A percentile compares a stretch with the other conserved stretches of the same genome.
Evolutionary conservation across 805 yeast species (phyloP).

Genomic region (Starmerella stigmatis): DNA sequence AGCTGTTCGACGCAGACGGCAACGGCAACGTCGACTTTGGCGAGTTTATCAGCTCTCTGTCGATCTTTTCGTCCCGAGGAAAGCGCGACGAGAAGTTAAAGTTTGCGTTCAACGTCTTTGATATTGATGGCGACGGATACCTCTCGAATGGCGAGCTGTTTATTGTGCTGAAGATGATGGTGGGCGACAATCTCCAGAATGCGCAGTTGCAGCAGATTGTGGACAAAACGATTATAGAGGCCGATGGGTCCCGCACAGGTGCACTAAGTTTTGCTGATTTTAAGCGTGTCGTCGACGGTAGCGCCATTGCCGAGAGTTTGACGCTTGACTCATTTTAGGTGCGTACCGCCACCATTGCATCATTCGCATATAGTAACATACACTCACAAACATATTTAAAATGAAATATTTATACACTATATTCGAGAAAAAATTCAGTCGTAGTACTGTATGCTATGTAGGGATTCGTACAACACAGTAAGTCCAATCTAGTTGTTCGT

Average conservation of each 20-base stretch:
- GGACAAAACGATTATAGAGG: conserved; percentile 93
- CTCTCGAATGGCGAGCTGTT: conserved; percentile 93
- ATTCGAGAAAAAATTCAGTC: too few relatives aligned
- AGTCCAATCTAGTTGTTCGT: too few relatives aligned
- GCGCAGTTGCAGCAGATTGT: conserved; percentile 89
- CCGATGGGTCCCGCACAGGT: conserved; percentile 81
- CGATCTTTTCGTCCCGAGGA: conserved; percentile 80
- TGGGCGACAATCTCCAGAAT: conserved; percentile 78
- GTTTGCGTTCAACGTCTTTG: conserved; percentile 90
- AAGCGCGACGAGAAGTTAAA: conserved; percentile 67
- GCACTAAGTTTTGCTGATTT: conserved; percentile 79
- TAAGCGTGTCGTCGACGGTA: conserved; percentile 37
- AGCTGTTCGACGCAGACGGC: conserved; percentile 86
- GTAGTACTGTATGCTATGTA: too few relatives aligned
- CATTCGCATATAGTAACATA: not conserved
- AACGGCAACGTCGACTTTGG: conserved; percentile 91
- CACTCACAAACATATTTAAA: not conserved
- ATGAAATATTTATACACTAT: not conserved
- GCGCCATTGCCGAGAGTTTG: conserved; percentile 32
- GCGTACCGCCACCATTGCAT: not conserved
- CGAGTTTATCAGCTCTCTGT: conserved; percentile 78
- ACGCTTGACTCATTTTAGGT: conserved; percentile 29
- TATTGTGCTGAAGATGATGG: conserved; percentile 91
- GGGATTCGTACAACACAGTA: too few relatives aligned
- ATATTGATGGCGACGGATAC: conserved; percentile 88